These are phyloP conservation scores for Tricholoma hemisulphureum DNA, from an alignment of 768 basidiomycete species.

Conservation along the genomic window DNA sequence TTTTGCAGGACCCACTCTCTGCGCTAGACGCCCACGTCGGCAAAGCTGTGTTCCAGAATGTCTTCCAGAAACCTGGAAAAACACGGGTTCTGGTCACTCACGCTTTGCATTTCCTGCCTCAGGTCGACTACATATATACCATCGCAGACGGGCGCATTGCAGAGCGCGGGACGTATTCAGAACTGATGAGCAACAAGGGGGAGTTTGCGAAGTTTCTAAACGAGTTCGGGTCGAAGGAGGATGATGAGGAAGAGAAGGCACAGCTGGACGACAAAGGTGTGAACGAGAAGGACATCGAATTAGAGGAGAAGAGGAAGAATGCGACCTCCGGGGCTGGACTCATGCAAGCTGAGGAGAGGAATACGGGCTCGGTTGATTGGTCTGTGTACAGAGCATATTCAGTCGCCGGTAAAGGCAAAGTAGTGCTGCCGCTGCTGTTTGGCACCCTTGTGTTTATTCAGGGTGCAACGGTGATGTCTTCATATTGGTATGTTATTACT, in stretches of 20 bases:
- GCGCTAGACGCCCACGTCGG: slow-evolving; percentile 93
- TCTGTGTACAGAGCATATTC: slow-evolving; percentile 62
- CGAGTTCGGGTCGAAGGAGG: slow-evolving; percentile 75
- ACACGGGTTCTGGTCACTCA: slow-evolving; percentile 91
- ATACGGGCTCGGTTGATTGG: slow-evolving; percentile 65
- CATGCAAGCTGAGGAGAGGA: slow-evolving; percentile 85
- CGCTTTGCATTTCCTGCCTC: slow-evolving; percentile 84
- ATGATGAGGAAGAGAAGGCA: slow-evolving; percentile 46
- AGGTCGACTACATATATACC: slow-evolving; percentile 84
- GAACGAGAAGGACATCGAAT: slow-evolving; percentile 34
- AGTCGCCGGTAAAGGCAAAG: slow-evolving; percentile 61
- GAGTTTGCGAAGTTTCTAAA: slow-evolving; percentile 72
- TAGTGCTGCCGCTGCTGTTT: slow-evolving; percentile 66
- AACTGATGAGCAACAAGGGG: slow-evolving; percentile 62
- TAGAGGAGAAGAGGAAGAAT: slow-evolving; percentile 34
- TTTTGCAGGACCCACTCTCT: slow-evolving; percentile 70
- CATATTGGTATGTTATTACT: slow-evolving; percentile 59
- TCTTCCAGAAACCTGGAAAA: slow-evolving; percentile 66
- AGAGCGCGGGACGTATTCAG: slow-evolving; percentile 76
- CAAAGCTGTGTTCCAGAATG: slow-evolving; percentile 81
- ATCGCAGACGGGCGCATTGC: slow-evolving; percentile 74
- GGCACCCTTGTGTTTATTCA: slow-evolving; percentile 65
- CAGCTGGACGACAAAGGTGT: slow-evolving; percentile 37
- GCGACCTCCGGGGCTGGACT: slow-evolving; percentile 47
- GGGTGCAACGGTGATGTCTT: slow-evolving; percentile 65